Evolutionary conservation across 805 yeast genomes (phyloP), one percentile per base, ranked within the genome.

Genomic region (Jamesozyma piceae): DNA sequence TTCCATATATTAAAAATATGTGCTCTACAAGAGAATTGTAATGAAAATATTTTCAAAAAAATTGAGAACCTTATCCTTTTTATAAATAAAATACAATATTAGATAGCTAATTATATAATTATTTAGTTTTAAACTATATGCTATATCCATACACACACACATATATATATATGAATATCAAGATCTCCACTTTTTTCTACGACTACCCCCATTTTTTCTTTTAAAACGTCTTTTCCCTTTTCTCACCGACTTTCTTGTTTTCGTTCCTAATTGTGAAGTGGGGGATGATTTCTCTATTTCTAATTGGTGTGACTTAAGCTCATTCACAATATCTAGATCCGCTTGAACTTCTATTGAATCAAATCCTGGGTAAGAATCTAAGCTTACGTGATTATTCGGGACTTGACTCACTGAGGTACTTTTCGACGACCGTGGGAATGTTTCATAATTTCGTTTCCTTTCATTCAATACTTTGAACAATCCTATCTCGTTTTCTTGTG

Each of bases 211-310:
- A 15, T 22, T 22, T 5, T 26, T 20, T 20, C 38, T n/a, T 15
- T 30, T 24, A 36, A 5, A 24, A 26, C 36, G 21, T 33, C n/a
- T 19, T 19, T 20, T 20, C n/a, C 36, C 18, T 31, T n/a, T 33
- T 20, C 38, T 36, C 11, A 4, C 17, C 14, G 28, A 22, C n/a
- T 36, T 36, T 11, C 24, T 21, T 14, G 38, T 8, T 24, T n/a
- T 24, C 22, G 18, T 26, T 4, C 11, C 10, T 24, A 5, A 26
- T 8, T 30, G 9, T 2, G 17, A 6, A 11, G 26, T 13, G n/a
- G 37, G 14, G 3, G 38, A n/a, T 22, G 29, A 22, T 24, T 22
- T 36, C 18, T 36, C 38, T n/a, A 24, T 36, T 13, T 36, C 38
- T 17, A n/a, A 5, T 24, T 26, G 38, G 24, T 36, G 31, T 11